These are phyloP conservation scores for Pseudomonodictys pantanalensis DNA, from an alignment of 495 filamentous ascomycete species.

Conservation along the genomic window DNA sequence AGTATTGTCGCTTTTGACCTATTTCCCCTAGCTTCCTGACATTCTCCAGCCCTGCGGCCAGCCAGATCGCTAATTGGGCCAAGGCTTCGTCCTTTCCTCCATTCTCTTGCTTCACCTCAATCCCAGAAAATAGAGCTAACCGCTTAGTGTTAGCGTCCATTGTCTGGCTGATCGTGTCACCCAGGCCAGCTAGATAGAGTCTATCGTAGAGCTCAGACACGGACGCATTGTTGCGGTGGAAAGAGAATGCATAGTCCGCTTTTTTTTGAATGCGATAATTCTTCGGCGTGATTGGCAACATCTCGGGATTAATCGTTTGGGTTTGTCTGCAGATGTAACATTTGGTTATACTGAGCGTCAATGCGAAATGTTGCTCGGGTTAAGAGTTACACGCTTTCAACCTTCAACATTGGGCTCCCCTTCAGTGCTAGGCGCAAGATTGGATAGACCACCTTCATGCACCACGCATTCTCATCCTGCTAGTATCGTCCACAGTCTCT, in stretches of 20 bases:
- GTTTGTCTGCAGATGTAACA: not conserved
- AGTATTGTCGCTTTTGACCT: no score
- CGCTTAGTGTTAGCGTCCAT: not conserved
- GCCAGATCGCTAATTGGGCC: not conserved
- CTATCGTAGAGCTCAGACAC: not conserved
- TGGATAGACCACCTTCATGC: slow-evolving; percentile 1
- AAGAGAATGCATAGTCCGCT: slow-evolving; percentile 9
- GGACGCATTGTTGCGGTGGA: not conserved
- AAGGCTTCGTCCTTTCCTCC: not conserved
- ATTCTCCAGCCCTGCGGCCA: no score
- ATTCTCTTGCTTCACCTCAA: not conserved
- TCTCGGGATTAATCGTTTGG: slow-evolving; percentile 1
- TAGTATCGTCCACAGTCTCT: no score
- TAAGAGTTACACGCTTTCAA: slow-evolving; percentile 13
- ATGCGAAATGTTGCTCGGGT: not conserved
- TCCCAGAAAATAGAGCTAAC: not conserved
- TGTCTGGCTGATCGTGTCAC: not conserved
- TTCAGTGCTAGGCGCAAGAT: slow-evolving; percentile 2
- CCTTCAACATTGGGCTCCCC: not conserved
- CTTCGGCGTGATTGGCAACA: no score
- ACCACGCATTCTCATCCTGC: slow-evolving; percentile 21
- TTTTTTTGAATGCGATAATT: slow-evolving; percentile 6
- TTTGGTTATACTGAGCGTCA: not conserved
- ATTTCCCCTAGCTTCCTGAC: no score
- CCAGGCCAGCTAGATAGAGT: not conserved